These are phyloP conservation scores for Ganoderma lucidum DNA, from an alignment of 1,284 basidiomycete species.

Conservation along the genomic window DNA sequence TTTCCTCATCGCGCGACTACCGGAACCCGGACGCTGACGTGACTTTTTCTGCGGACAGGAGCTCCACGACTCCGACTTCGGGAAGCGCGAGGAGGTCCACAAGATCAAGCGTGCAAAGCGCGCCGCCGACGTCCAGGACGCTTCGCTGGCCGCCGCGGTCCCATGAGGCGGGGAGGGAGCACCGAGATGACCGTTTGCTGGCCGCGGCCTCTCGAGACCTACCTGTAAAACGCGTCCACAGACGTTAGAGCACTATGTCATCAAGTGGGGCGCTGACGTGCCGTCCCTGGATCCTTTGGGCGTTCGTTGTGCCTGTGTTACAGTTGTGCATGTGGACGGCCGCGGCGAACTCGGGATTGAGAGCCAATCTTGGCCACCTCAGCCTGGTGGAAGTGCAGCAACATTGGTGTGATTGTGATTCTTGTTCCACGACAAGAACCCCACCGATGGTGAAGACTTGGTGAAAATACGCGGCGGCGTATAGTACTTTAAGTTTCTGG, in stretches of 20 bases:
- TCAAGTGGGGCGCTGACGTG: neutral
- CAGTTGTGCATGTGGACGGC: neutral
- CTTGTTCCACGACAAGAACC: neutral
- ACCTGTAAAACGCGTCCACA: neutral
- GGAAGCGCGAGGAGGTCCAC: conserved; percentile 86
- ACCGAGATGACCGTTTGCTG: no score
- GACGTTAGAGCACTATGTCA: neutral
- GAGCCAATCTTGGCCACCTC: neutral
- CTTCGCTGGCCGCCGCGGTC: neutral
- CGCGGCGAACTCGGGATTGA: neutral
- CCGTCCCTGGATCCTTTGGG: neutral
- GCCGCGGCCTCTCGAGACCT: neutral
- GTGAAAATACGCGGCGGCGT: neutral
- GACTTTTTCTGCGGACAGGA: conserved; percentile 59
- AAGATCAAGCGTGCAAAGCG: conserved; percentile 64
- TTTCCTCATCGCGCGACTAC: neutral
- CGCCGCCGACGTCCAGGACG: conserved; percentile 37
- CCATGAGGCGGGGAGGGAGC: neutral
- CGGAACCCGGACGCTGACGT: neutral
- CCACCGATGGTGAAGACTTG: neutral
- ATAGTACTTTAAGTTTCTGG: neutral
- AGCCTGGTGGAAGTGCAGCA: neutral
- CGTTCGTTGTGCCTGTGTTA: neutral
- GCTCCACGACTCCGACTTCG: conserved; percentile 92
- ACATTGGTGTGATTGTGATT: neutral